Conservation (phyloP, 73 alveolate species). For the Uronychia binucleata region DNA sequence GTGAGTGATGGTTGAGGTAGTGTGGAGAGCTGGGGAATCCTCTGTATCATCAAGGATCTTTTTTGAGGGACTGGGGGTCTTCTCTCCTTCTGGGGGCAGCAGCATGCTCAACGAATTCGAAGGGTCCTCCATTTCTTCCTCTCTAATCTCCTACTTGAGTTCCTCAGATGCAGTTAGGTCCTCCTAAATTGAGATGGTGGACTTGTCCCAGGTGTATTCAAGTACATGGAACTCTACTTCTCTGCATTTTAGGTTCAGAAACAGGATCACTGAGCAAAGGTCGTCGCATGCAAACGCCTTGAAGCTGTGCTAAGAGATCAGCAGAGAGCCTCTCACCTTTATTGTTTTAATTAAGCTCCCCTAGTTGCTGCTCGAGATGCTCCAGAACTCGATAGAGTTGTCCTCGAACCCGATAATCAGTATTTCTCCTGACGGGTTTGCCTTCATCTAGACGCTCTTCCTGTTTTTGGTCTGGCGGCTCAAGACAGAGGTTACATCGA, state of each 20-base stretch:
- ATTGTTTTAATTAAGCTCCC: constrained; percentile 4
- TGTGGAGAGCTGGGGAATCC: too few relatives aligned
- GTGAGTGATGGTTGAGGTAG: too few relatives aligned
- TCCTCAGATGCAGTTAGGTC: constrained; percentile 1
- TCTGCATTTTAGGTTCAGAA: constrained; percentile 46
- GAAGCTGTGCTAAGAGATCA: constrained; percentile 11
- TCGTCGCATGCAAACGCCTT: constrained; percentile 44
- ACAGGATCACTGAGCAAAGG: constrained; percentile 34
- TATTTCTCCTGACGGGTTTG: constrained; percentile 13
- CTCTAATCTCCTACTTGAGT: constrained; percentile 15
- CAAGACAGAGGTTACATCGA: neutral
- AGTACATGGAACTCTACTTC: constrained; percentile 28
- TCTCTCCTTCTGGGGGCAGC: too few relatives aligned
- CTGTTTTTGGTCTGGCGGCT: neutral
- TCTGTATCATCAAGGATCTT: too few relatives aligned
- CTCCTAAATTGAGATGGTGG: neutral
- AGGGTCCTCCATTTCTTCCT: constrained; percentile 20
- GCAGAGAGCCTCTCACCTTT: neutral
- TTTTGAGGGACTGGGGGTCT: too few relatives aligned
- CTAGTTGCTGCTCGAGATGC: neutral
- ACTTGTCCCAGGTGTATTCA: constrained; percentile 51
- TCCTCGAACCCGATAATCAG: constrained; percentile 37
- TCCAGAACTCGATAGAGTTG: constrained; percentile 22
- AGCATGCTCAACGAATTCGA: too few relatives aligned
- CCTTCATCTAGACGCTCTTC: constrained; percentile 10